Conservation (phyloP, 768 basidiomycete species). For the Xerocomellus intermedius region DNA sequence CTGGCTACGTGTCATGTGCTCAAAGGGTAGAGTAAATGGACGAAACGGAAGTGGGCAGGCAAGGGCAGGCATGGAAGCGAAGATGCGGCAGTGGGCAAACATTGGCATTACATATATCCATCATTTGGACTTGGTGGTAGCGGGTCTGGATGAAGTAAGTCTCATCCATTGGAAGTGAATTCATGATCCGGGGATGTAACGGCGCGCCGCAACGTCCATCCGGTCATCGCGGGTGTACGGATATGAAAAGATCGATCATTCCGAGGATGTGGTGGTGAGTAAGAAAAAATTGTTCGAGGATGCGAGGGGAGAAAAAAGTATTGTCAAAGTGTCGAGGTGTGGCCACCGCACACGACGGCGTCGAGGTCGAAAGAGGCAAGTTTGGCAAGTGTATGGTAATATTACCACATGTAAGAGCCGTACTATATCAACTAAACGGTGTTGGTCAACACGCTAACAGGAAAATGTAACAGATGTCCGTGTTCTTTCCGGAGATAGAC, state of each 20-base stretch:
- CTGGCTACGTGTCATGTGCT: conserved; percentile 27
- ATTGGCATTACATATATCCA: conserved; percentile 14
- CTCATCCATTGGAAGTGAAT: conserved; percentile 2
- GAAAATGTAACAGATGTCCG: conserved; percentile 12
- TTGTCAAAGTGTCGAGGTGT: not conserved
- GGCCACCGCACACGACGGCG: conserved; percentile 4
- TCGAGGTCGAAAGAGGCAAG: conserved; percentile 15
- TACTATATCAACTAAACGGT: conserved; percentile 13
- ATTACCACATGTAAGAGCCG: conserved; percentile 18
- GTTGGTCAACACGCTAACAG: conserved; percentile 7
- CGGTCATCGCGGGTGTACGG: conserved; percentile 33
- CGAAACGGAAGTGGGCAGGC: conserved; percentile 27
- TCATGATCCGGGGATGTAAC: conserved; percentile 33
- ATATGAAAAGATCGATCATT: conserved; percentile 30
- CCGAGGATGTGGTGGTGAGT: not conserved
- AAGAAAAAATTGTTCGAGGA: conserved; percentile 25
- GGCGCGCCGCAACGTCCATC: conserved; percentile 22
- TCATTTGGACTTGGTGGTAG: conserved; percentile 9
- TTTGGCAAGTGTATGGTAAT: conserved; percentile 1
- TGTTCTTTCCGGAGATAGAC: conserved; percentile 31
- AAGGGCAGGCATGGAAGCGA: conserved; percentile 24
- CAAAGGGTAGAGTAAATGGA: conserved; percentile 21
- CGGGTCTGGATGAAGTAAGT: conserved; percentile 11
- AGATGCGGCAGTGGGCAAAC: conserved; percentile 16
- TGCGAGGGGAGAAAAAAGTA: not conserved